Conservation (phyloP, 768 basidiomycete genomes). For the Gymnopilus dilepis region DNA sequence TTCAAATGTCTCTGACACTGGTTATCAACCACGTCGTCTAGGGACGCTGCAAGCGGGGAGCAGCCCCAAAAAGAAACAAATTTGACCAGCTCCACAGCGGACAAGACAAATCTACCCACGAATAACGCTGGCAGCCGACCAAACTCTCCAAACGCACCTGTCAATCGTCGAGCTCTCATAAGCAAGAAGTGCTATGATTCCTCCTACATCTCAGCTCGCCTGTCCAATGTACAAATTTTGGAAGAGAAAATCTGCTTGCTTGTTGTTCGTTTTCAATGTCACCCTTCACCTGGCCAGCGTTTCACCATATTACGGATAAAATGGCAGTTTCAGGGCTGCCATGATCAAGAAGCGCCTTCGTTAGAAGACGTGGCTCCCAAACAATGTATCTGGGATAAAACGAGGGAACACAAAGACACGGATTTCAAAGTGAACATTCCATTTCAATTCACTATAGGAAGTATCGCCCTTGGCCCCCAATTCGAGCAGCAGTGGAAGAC, state of each 20-base stretch:
- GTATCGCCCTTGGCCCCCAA: conserved; percentile 16
- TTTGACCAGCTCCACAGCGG: too few relatives aligned
- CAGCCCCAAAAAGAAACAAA: too few relatives aligned
- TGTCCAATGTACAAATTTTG: conserved; percentile 20
- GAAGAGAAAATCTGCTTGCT: conserved; percentile 20
- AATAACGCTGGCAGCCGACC: too few relatives aligned
- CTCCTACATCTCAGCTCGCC: conserved; percentile 21
- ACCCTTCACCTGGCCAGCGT: conserved; percentile 16
- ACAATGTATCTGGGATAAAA: conserved; percentile 18
- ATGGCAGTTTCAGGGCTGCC: conserved; percentile 14
- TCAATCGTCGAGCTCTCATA: too few relatives aligned
- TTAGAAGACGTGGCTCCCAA: conserved; percentile 21
- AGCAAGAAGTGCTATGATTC: conserved; percentile 17
- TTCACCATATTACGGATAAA: conserved; percentile 19
- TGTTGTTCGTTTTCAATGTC: conserved; percentile 23
- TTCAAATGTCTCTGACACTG: too few relatives aligned
- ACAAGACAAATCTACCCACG: too few relatives aligned
- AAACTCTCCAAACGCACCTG: too few relatives aligned
- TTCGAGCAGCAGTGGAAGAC: conserved; percentile 13
- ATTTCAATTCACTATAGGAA: conserved; percentile 14
- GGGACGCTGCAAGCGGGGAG: too few relatives aligned
- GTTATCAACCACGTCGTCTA: too few relatives aligned
- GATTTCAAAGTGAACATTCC: conserved; percentile 8
- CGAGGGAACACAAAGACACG: conserved; percentile 16
- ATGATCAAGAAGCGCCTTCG: background rate